Conservation (phyloP, 2,329 filamentous ascomycete species). For the Monascus ruber region DNA sequence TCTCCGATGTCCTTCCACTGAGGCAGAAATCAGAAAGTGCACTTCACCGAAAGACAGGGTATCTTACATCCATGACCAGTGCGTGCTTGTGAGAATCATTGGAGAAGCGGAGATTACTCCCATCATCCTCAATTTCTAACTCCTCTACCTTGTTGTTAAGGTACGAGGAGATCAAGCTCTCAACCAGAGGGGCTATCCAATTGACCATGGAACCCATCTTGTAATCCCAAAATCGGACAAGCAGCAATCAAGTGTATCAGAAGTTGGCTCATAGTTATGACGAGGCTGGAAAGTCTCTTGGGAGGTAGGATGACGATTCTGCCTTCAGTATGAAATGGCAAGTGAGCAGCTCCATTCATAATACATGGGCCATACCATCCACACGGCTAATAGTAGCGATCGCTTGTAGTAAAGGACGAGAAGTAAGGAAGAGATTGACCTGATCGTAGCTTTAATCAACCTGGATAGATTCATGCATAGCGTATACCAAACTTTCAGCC, state of each 20-base stretch:
- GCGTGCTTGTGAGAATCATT: conserved; percentile 7
- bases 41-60: not conserved
- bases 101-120: conserved; percentile 21
- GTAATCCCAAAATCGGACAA: conserved; percentile 4
- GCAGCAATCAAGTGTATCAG: no score
- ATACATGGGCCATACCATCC: not conserved
- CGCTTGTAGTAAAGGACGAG: not conserved
- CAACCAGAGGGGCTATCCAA: conserved; percentile 16
- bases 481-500: no score
- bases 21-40: conserved; percentile 2
- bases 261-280: no score
- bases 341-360: not conserved
- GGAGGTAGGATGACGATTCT: no score
- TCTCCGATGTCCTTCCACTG: conserved; percentile 16
- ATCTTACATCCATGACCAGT: conserved; percentile 20
- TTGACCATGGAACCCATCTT: conserved; percentile 13
- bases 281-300: no score
- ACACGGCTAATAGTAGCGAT: not conserved
- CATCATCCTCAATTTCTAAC: conserved; percentile 20
- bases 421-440: not conserved
- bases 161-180: conserved; percentile 12
- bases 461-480: no score
- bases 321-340: not conserved
- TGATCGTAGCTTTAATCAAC: no score
- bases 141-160: conserved; percentile 4